Evolutionary conservation across 257 asterid species (phyloP).

Genomic region (Solanum arcanum): DNA sequence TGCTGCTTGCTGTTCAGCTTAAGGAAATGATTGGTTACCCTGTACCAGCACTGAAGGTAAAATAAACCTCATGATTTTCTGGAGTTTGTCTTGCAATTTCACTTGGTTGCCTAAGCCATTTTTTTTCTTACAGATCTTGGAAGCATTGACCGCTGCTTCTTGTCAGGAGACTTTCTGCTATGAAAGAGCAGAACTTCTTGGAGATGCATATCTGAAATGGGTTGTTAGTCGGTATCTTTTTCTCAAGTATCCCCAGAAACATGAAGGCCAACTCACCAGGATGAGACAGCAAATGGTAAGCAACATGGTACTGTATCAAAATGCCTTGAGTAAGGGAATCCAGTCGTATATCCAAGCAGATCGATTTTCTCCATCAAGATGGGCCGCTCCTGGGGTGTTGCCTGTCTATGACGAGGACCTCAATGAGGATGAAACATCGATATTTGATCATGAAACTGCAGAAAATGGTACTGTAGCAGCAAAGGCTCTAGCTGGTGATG

Average conservation of each 20-base stretch:
- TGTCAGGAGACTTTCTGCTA: constrained; percentile 97
- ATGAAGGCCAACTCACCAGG: constrained; percentile 96
- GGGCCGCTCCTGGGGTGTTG: constrained; percentile 98
- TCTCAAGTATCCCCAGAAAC: constrained; percentile 87
- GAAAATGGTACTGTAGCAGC: constrained; percentile 9
- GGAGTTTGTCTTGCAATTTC: not conserved
- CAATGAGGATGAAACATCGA: constrained; percentile 43
- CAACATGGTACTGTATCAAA: constrained; percentile 76
- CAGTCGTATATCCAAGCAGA: constrained; percentile 97
- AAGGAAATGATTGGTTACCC: constrained; percentile 62
- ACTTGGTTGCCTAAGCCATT: constrained; percentile 10
- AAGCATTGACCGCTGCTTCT: constrained; percentile 94
- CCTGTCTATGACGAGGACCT: constrained; percentile 93
- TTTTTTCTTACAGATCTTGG: constrained; percentile 51
- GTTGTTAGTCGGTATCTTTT: constrained; percentile 92
- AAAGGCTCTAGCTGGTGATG: constrained; percentile 22
- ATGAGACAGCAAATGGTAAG: constrained; percentile 98
- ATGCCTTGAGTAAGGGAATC: constrained; percentile 73
- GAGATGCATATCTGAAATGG: constrained; percentile 98
- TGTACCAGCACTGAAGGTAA: constrained; percentile 71
- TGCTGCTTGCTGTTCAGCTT: constrained; percentile 93
- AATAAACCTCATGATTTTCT: not conserved
- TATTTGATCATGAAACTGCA: constrained; percentile 34
- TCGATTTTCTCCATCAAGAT: constrained; percentile 95
- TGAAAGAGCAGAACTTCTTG: constrained; percentile 92